Base-by-base conservation (phyloP, 208 protist genomes). In the Crithidia expoeki region DNA sequence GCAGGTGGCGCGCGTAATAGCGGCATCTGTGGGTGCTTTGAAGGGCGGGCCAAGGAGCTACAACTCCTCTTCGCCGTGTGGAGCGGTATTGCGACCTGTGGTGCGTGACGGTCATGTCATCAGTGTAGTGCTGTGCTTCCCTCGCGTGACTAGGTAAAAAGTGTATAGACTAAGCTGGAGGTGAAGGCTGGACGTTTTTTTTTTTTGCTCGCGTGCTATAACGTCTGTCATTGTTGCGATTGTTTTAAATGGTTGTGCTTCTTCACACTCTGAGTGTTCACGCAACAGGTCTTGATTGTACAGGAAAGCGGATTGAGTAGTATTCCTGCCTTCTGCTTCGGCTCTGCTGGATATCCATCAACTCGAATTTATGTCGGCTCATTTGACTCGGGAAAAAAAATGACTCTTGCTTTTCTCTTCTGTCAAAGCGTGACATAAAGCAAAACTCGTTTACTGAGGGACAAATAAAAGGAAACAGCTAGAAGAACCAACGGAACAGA, bases 1-100 rank as follows among this genome's bases (percentile, higher is more conserved):
- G n/a, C 80, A 89, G 53, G 53, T 86, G 21, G 84, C 88, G 33
- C 81, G 81, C 33, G 68, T 81, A 4, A 79, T 92, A 34, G 85
- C 88, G 30, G 83, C 84, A 30, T 23, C 61, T 21, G 53, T 87
- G 63, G 30, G 50, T 30, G 44, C 58, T 16, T 21, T 76, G 47
- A 40, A 59, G 34, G 27, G 40, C 7, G 50, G 55, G 33, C 28
- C 38, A 34, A 23, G 42, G 9, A 7, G 27, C 14, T 0, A 4
- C 44, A 17, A n/a, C n/a, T 33, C 62, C 4, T 4, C 32, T 42
- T 23, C 44, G 28, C 12, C 27, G 33, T 17, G n/a, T 25, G 44
- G 21, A 32, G 53, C n/a, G 17, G 44, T 73, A 21, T 49, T 90
- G 44, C 47, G 40, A n/a, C 85, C 85, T 66, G 61, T 86, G 25